These are phyloP conservation scores for Aspergillus cejpii DNA, from an alignment of 2,329 filamentous ascomycete species.

Conservation along the genomic window DNA sequence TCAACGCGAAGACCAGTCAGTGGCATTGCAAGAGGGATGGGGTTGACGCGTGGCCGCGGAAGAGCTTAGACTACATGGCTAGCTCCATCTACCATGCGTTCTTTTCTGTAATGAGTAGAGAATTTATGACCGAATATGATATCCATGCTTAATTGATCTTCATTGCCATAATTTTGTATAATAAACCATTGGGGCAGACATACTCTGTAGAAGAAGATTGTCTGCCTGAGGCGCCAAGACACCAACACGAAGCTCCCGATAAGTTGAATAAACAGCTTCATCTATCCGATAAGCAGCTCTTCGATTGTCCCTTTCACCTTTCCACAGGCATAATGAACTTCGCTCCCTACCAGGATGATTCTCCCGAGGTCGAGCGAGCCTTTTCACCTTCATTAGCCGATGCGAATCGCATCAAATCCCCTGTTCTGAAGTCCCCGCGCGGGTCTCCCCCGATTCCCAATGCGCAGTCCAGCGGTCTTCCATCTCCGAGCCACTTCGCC, in stretches of 20 bases:
- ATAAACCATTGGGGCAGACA: too few relatives aligned
- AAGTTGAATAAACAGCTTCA: conserved; percentile 6
- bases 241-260: conserved; percentile 9
- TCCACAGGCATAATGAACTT: conserved; percentile 65
- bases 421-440: conserved; percentile 49
- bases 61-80: conserved; percentile 17
- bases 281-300: conserved; percentile 15
- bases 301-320: conserved; percentile 3
- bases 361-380: conserved; percentile 74
- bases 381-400: conserved; percentile 62
- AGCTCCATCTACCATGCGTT: conserved; percentile 16
- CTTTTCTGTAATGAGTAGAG: conserved; percentile 12
- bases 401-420: conserved; percentile 46
- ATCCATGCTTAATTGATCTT: conserved; percentile 6
- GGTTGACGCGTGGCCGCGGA: conserved; percentile 31
- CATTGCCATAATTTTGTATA: too few relatives aligned
- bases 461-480: conserved; percentile 39
- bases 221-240: conserved; percentile 19
- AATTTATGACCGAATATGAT: conserved; percentile 16
- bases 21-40: conserved; percentile 36
- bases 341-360: conserved; percentile 90
- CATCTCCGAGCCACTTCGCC: conserved; percentile 37
- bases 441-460: conserved; percentile 42
- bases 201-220: conserved; percentile 1
- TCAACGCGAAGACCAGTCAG: conserved; percentile 35